Evolutionary conservation across 2,329 filamentous ascomycete genomes (phyloP).

Genomic region (Thielaviopsis punctulata): DNA sequence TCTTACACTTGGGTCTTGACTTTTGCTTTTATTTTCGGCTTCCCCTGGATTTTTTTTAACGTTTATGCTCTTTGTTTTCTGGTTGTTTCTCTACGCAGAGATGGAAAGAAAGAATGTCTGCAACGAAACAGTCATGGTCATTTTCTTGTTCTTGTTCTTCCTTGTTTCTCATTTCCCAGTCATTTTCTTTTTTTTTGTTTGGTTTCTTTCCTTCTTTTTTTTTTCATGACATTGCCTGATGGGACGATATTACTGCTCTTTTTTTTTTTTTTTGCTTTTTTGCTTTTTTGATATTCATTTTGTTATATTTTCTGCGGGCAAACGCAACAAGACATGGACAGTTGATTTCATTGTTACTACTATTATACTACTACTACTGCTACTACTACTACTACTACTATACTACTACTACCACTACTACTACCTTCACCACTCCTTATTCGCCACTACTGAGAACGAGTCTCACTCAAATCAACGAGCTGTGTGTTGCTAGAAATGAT

Average conservation of each 20-base stretch:
- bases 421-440: too few species aligned
- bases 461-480: too few species aligned
- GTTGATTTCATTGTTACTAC: too few species aligned
- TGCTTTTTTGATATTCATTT: too few species aligned
- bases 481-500: too few species aligned
- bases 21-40: neutral
- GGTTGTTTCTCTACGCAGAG: neutral
- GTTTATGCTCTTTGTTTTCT: neutral
- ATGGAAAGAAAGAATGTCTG: neutral
- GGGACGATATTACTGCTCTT: too few species aligned
- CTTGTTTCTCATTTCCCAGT: neutral
- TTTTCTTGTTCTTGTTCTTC: neutral
- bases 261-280: too few species aligned
- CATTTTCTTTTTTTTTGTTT: neutral
- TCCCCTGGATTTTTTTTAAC: neutral
- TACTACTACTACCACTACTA: too few species aligned
- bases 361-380: neutral
- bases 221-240: neutral
- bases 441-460: too few species aligned
- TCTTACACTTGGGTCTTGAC: too few species aligned
- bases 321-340: too few species aligned
- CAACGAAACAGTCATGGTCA: neutral
- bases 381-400: neutral
- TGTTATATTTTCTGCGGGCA: too few species aligned
- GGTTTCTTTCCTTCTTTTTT: neutral